Conservation (phyloP, 371 early-diverging fungal species). For the Umbelopsis sp. region DNA sequence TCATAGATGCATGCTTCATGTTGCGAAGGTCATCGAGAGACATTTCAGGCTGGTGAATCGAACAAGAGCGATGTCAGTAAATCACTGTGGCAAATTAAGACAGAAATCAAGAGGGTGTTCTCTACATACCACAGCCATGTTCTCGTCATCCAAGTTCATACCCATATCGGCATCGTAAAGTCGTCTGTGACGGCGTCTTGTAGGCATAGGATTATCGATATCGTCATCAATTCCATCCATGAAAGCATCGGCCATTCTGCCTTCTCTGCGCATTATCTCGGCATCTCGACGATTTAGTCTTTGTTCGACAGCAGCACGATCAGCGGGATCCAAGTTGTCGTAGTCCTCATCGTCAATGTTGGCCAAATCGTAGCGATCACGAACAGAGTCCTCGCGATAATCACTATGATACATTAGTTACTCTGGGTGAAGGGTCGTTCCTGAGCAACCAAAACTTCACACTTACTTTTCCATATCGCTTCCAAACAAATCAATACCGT, state of each 20-base stretch:
- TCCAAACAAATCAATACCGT: conserved; percentile 87
- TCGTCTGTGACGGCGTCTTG: conserved; percentile 66
- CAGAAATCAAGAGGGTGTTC: too few species aligned
- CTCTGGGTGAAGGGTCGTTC: not conserved
- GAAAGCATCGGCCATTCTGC: conserved; percentile 85
- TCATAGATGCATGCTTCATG: conserved; percentile 63
- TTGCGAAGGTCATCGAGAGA: conserved; percentile 52
- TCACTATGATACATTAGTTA: not conserved
- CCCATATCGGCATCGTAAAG: conserved; percentile 58
- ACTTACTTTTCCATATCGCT: conserved; percentile 73
- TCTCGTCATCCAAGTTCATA: conserved; percentile 57
- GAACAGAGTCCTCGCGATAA: conserved; percentile 12
- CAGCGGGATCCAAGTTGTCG: conserved; percentile 69
- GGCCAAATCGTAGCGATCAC: conserved; percentile 81
- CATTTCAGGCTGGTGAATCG: conserved; percentile 48
- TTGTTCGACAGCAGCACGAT: conserved; percentile 79
- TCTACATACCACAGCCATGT: conserved; percentile 60
- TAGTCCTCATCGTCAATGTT: conserved; percentile 81
- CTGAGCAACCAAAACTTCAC: not conserved
- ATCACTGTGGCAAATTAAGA: too few species aligned
- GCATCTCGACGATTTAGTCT: conserved; percentile 83
- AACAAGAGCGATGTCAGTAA: too few species aligned
- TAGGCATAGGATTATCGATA: conserved; percentile 51
- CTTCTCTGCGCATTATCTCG: conserved; percentile 70
- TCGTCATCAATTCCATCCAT: conserved; percentile 76